These are phyloP conservation scores for Endocarpon pusillum DNA, from an alignment of 495 filamentous ascomycete species.

Conservation along the genomic window DNA sequence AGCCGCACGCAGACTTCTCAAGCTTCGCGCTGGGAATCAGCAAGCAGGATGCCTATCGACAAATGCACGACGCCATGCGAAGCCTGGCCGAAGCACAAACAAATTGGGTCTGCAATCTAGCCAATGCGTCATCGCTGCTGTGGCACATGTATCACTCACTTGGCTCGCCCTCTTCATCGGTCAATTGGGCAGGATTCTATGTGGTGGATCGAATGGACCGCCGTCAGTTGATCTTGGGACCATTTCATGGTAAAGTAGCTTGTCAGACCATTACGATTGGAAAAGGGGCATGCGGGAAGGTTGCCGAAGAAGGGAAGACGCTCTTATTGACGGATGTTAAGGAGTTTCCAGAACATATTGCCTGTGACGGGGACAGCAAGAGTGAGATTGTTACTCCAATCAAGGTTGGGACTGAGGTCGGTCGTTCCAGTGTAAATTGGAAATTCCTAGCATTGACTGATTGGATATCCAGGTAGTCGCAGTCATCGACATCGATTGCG, in stretches of 20 bases:
- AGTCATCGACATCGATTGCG: constrained; percentile 82
- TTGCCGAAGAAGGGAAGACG: constrained; percentile 43
- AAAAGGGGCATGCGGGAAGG: constrained; percentile 69
- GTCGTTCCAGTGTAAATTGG: constrained; percentile 8
- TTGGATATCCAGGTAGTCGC: constrained; percentile 44
- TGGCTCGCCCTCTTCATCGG: constrained; percentile 47
- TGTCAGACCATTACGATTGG: constrained; percentile 74
- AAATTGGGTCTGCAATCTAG: constrained; percentile 88
- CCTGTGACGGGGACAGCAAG: constrained; percentile 64
- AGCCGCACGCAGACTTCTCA: constrained; percentile 82
- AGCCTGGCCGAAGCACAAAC: constrained; percentile 61
- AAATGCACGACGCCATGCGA: constrained; percentile 53
- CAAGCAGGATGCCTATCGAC: constrained; percentile 61
- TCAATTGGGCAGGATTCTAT: constrained; percentile 93
- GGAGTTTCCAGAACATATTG: constrained; percentile 74
- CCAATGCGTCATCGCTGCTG: constrained; percentile 69
- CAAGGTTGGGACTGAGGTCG: constrained; percentile 36
- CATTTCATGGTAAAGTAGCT: constrained; percentile 77
- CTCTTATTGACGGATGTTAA: constrained; percentile 63
- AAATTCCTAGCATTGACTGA: constrained; percentile 4
- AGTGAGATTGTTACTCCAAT: constrained; percentile 91
- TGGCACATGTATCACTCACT: constrained; percentile 75
- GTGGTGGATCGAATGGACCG: constrained; percentile 44
- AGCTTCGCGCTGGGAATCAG: constrained; percentile 47
- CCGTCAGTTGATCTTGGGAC: constrained; percentile 56